These are phyloP conservation scores for Coemansia erecta DNA, from an alignment of 192 early-diverging fungal species.

Conservation along the genomic window DNA sequence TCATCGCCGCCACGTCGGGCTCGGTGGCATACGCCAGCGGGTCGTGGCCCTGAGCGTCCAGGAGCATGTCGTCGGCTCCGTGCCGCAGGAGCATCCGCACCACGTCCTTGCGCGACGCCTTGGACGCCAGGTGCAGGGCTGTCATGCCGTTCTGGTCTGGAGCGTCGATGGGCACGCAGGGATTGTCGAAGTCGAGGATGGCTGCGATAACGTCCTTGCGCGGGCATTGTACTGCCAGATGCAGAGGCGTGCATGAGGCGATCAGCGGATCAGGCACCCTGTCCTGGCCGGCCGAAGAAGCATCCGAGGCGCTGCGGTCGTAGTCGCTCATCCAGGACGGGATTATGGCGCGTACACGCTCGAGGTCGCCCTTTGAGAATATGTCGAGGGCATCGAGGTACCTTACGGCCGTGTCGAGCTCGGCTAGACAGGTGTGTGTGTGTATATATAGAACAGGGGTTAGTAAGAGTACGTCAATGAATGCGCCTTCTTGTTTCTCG, in stretches of 20 bases:
- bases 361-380: conserved; percentile 40
- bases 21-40: conserved; percentile 51
- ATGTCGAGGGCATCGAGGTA: conserved; percentile 52
- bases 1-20: conserved; percentile 47
- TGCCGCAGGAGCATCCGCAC: conserved; percentile 65
- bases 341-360: conserved; percentile 27
- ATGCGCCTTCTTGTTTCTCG: too few species aligned
- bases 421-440: neutral
- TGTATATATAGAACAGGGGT: neutral
- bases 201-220: conserved; percentile 56
- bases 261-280: conserved; percentile 21
- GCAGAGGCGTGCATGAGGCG: conserved; percentile 50
- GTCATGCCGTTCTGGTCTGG: conserved; percentile 64
- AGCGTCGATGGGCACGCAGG: conserved; percentile 56
- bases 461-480: neutral
- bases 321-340: conserved; percentile 44
- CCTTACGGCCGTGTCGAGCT: conserved; percentile 7
- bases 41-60: conserved; percentile 62
- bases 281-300: neutral
- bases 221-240: conserved; percentile 66
- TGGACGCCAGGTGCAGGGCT: conserved; percentile 71
- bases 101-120: conserved; percentile 63
- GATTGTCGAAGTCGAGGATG: conserved; percentile 50
- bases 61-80: conserved; percentile 65
- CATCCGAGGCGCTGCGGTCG: conserved; percentile 6